These are phyloP conservation scores for Cardiospermum halicacabum DNA, from an alignment of 345 rosid species.

Conservation along the genomic window DNA sequence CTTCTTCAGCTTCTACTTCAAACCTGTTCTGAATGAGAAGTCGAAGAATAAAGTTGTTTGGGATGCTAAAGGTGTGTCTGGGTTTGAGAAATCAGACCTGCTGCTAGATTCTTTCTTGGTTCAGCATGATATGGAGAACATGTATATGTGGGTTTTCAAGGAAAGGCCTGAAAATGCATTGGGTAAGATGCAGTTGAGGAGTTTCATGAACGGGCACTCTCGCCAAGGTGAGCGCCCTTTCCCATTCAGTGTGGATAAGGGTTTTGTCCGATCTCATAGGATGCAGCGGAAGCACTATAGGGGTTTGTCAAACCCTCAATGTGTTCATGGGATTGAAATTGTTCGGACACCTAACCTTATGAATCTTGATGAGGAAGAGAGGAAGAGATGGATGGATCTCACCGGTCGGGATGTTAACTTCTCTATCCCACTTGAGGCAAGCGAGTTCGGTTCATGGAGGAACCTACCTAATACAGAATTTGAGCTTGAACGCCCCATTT, in stretches of 20 bases:
- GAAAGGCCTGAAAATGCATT: conserved; percentile 71
- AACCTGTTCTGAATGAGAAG: conserved; percentile 71
- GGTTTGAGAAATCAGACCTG: conserved; percentile 69
- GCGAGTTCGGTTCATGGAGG: conserved; percentile 67
- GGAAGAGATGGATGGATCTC: conserved; percentile 66
- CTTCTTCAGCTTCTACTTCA: conserved; percentile 70
- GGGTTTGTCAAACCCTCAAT: conserved; percentile 77
- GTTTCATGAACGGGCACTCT: conserved; percentile 79
- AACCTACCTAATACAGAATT: conserved; percentile 53
- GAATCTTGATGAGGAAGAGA: conserved; percentile 55
- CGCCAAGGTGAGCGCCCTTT: conserved; percentile 76
- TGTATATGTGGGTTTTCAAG: conserved; percentile 81
- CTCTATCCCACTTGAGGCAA: conserved; percentile 54
- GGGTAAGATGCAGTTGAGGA: conserved; percentile 79
- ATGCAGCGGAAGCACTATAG: conserved; percentile 83
- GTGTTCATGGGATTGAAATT: conserved; percentile 69
- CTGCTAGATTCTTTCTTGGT: conserved; percentile 67
- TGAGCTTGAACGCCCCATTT: conserved; percentile 48
- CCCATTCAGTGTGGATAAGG: conserved; percentile 64
- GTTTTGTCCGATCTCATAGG: conserved; percentile 74
- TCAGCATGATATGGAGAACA: conserved; percentile 85
- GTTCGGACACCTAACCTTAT: conserved; percentile 54
- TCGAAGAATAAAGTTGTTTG: conserved; percentile 48
- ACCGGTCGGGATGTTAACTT: conserved; percentile 61
- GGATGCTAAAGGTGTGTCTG: conserved; percentile 57